Base-by-base conservation (phyloP, 208 protist genomes). In the Crithidia fasciculata region DNA sequence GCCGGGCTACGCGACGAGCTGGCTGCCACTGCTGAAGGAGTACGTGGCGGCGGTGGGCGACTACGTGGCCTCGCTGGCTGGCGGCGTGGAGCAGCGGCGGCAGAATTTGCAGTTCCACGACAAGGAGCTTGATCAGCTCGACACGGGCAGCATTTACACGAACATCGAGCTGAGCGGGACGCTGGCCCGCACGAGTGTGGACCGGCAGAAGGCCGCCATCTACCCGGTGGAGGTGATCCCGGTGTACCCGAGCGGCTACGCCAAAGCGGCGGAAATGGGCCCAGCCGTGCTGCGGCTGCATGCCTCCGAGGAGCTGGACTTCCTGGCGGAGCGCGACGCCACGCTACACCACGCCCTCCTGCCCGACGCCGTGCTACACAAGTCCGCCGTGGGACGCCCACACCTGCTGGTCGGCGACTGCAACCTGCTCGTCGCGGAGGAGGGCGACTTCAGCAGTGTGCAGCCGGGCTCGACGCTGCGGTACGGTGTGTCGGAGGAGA, bases 191-290 rank as follows among this genome's bases (percentile, higher is more conserved):
- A 78, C 71, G 50, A 80, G 85, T 41, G 69, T 63, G 6, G 80
- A 86, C 18, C 74, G 74, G 7, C 61, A 69, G 62, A 80, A 80
- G 68, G 72, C 15, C 74, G 41, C 75, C 73, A 81, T 95, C 37
- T 95, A 86, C 73, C 90, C 90, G 10, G 88, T 93, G 15, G 87
- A 92, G 67, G 87, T 95, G 64, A 45, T 88, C 50, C 90, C 90
- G 6, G 78, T 95, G 36, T 95, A 80, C 73, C 90, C 90, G 6
- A 83, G 76, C 47, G 84, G 75, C 13, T 90, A 87, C 65, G 54
- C 82, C 28, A 41, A 44, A 47, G 81, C 78, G 5, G 84, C 74
- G 15, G 66, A 67, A 49, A 9, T 63, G 44, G 80, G 64, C 3
- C 18, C 81, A 49, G 63, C 54, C 8, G 71, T 60, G 40, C 68